Percentiles rank a stretch among this genome's conserved stretches.
These are phyloP conservation scores for Urtica urens DNA, from an alignment of 306 rosid species.

Conservation along the genomic window DNA sequence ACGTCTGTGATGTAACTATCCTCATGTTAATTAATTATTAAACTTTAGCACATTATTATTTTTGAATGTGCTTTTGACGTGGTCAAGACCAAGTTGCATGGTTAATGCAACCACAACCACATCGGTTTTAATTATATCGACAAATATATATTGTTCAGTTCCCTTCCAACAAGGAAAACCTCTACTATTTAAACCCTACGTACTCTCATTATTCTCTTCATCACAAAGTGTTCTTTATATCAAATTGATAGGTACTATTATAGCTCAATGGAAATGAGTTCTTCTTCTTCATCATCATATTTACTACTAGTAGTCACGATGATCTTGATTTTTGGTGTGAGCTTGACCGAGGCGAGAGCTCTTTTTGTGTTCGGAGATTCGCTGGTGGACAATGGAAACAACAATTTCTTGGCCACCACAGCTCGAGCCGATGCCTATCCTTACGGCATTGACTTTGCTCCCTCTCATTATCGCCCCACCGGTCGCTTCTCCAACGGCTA, in stretches of 20 bases:
- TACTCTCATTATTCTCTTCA: too few relatives aligned
- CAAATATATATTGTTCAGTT: background rate
- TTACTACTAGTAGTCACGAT: too few relatives aligned
- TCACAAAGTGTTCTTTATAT: too few relatives aligned
- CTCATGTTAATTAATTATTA: too few relatives aligned
- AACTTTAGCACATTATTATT: too few relatives aligned
- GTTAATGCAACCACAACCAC: background rate
- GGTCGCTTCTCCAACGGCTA: conserved; percentile 94
- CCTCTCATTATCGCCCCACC: conserved; percentile 53
- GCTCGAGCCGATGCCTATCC: conserved; percentile 80
- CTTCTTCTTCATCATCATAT: too few relatives aligned
- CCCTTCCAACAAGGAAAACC: background rate
- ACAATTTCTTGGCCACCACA: conserved; percentile 63
- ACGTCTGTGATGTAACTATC: too few relatives aligned
- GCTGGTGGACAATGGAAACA: conserved; percentile 82
- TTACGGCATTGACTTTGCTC: conserved; percentile 63
- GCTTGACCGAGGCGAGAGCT: conserved; percentile 33
- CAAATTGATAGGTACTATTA: too few relatives aligned
- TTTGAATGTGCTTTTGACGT: too few relatives aligned
- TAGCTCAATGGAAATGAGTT: too few relatives aligned
- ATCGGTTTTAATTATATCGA: background rate
- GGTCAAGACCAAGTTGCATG: conserved; percentile 1
- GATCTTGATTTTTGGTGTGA: too few relatives aligned
- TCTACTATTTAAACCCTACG: conserved; percentile 2
- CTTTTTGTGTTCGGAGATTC: conserved; percentile 92